Conservation (phyloP, 2,329 filamentous ascomycete species). For the Davidsoniella virescens region DNA sequence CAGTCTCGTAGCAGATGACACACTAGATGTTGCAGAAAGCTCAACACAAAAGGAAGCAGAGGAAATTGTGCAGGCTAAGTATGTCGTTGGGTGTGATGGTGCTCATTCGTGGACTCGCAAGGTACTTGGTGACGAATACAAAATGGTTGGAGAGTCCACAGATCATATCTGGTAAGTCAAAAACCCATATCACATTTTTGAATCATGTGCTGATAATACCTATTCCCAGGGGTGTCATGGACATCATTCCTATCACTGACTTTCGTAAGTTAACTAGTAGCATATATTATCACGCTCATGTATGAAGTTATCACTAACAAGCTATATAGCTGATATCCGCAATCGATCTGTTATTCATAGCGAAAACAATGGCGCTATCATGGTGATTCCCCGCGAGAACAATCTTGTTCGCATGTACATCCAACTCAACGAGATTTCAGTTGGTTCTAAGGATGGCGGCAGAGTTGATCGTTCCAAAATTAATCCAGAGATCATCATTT, state of each 20-base stretch:
- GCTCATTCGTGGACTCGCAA: conserved; percentile 49
- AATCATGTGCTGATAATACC: neutral
- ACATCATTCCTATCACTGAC: conserved; percentile 24
- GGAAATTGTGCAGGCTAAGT: conserved; percentile 29
- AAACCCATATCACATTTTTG: conserved; percentile 4
- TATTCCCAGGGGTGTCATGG: conserved; percentile 22
- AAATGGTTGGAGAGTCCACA: conserved; percentile 34
- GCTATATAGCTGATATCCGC: conserved; percentile 30
- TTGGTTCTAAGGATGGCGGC: conserved; percentile 25
- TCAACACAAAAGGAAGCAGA: conserved; percentile 6
- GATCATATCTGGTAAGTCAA: conserved; percentile 27
- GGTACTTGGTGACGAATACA: conserved; percentile 31
- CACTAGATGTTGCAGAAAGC: conserved; percentile 29
- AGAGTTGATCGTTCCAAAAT: conserved; percentile 43
- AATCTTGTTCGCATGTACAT: conserved; percentile 54
- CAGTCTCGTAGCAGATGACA: conserved; percentile 40
- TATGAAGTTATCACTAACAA: neutral
- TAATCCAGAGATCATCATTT: conserved; percentile 44
- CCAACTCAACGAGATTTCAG: conserved; percentile 30
- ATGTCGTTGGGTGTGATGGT: conserved; percentile 52
- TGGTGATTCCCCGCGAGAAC: conserved; percentile 53
- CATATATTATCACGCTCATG: too few relatives aligned
- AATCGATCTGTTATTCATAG: conserved; percentile 38
- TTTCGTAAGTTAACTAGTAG: conserved; percentile 28
- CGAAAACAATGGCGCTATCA: conserved; percentile 37